Evolutionary conservation across 139 green algal species (phyloP).

Genomic region (Asterochloris erici): DNA sequence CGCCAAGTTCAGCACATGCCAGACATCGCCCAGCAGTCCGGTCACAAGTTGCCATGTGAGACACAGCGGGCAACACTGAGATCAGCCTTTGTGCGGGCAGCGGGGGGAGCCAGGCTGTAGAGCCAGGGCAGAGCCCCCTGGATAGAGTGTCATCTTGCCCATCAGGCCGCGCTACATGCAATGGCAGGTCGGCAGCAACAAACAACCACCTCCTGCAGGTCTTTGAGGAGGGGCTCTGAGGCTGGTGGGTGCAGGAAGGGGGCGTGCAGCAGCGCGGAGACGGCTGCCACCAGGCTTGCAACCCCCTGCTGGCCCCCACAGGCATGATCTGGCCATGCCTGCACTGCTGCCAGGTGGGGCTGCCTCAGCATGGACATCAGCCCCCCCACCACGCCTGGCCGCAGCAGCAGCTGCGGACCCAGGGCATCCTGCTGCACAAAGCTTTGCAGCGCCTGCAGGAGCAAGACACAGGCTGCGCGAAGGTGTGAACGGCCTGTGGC

Average conservation of each 20-base stretch:
- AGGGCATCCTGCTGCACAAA: conserved; percentile 32
- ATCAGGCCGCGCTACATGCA: too few relatives aligned
- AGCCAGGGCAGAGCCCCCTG: too few relatives aligned
- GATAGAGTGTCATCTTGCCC: too few relatives aligned
- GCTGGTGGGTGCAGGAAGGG: conserved; percentile 11
- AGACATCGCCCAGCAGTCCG: too few relatives aligned
- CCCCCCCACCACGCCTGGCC: conserved; percentile 29
- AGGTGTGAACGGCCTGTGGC: too few relatives aligned
- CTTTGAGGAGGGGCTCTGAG: conserved; percentile 1
- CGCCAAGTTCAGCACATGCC: too few relatives aligned
- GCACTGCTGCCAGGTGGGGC: conserved; percentile 37
- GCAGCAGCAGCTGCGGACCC: conserved; percentile 32
- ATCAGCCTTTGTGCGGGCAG: too few relatives aligned
- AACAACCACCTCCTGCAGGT: conserved; percentile 8
- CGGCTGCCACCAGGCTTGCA: background rate
- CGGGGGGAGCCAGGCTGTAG: too few relatives aligned
- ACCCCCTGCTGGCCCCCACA: background rate
- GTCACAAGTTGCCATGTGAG: too few relatives aligned
- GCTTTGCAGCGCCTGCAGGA: conserved; percentile 33
- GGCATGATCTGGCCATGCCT: background rate
- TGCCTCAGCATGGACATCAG: conserved; percentile 45
- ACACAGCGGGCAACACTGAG: too few relatives aligned
- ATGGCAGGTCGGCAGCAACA: background rate
- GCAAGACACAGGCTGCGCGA: background rate
- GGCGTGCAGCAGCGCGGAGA: conserved; percentile 22